These are phyloP conservation scores for Striga hermonthica DNA, from an alignment of 305 asterid species.

Conservation along the genomic window DNA sequence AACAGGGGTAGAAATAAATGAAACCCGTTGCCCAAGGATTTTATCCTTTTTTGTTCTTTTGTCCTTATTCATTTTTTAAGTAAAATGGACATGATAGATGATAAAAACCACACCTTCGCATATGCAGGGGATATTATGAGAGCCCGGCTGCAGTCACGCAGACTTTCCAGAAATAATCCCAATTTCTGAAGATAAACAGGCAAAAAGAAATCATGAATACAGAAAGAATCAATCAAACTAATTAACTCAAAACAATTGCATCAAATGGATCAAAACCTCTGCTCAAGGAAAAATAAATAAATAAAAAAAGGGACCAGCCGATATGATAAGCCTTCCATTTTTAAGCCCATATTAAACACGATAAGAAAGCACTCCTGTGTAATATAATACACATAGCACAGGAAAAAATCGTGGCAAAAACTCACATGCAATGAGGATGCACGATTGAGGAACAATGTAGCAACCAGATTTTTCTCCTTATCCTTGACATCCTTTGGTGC, in stretches of 20 bases:
- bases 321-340: slow-evolving; percentile 1
- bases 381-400: neutral
- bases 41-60: no score
- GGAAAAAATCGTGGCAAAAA: slow-evolving; percentile 26
- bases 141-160: slow-evolving; percentile 71
- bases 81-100: slow-evolving; percentile 7
- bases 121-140: slow-evolving; percentile 56
- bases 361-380: neutral
- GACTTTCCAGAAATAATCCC: slow-evolving; percentile 63
- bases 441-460: slow-evolving; percentile 75
- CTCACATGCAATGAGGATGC: slow-evolving; percentile 79
- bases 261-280: no score
- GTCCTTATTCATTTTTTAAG: slow-evolving; percentile 1
- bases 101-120: slow-evolving; percentile 57
- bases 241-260: slow-evolving; percentile 15
- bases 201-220: slow-evolving; percentile 7
- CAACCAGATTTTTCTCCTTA: slow-evolving; percentile 50
- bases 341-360: slow-evolving; percentile 10
- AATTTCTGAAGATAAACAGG: slow-evolving; percentile 56
- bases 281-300: neutral
- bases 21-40: no score
- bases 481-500: slow-evolving; percentile 65
- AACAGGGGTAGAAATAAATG: neutral
- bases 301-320: slow-evolving; percentile 17
- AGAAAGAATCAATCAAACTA: slow-evolving; percentile 7